phyloP scores from a whole-genome alignment of 2,329 filamentous ascomycete species.

The Venturia nashicola region DNA sequence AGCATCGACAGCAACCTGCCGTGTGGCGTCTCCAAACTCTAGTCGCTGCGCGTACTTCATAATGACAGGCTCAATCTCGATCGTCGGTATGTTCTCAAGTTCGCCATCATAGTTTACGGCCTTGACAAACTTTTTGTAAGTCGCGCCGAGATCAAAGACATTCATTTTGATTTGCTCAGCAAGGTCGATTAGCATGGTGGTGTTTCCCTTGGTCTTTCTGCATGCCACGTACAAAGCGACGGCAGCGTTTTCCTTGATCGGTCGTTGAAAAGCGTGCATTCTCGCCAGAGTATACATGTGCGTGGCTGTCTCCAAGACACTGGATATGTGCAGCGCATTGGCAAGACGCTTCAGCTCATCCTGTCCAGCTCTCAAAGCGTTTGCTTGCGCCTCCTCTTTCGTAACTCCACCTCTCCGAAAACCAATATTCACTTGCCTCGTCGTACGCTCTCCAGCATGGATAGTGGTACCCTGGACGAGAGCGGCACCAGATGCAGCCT shows the following conservation, averaged over 20 bases:
- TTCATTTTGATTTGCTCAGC: slow-evolving; percentile 73
- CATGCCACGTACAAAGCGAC: slow-evolving; percentile 85
- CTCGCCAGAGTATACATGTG: slow-evolving; percentile 3
- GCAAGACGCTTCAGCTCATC: slow-evolving; percentile 35
- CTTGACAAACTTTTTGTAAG: slow-evolving; percentile 73
- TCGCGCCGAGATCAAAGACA: slow-evolving; percentile 81
- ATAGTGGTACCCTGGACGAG: slow-evolving; percentile 86
- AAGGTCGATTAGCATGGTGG: slow-evolving; percentile 89
- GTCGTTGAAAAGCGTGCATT: slow-evolving; percentile 9
- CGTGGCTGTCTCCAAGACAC: not conserved
- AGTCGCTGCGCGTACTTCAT: slow-evolving; percentile 83
- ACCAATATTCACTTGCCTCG: slow-evolving; percentile 44
- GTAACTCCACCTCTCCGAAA: slow-evolving; percentile 35
- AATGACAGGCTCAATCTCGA: slow-evolving; percentile 78
- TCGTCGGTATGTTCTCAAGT: slow-evolving; percentile 37
- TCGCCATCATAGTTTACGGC: slow-evolving; percentile 51
- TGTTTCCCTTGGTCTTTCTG: slow-evolving; percentile 65
- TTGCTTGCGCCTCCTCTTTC: slow-evolving; percentile 50
- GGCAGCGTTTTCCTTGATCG: slow-evolving; percentile 39
- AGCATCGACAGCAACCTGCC: slow-evolving; percentile 78
- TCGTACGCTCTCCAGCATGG: slow-evolving; percentile 71
- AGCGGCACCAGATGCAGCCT: slow-evolving; percentile 73
- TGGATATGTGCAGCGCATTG: slow-evolving; percentile 3
- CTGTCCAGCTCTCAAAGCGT: slow-evolving; percentile 27
- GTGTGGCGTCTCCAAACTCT: slow-evolving; percentile 73